phyloP scores from a whole-genome alignment of 306 rosid genomes.

The Dalbergia cultrata region DNA sequence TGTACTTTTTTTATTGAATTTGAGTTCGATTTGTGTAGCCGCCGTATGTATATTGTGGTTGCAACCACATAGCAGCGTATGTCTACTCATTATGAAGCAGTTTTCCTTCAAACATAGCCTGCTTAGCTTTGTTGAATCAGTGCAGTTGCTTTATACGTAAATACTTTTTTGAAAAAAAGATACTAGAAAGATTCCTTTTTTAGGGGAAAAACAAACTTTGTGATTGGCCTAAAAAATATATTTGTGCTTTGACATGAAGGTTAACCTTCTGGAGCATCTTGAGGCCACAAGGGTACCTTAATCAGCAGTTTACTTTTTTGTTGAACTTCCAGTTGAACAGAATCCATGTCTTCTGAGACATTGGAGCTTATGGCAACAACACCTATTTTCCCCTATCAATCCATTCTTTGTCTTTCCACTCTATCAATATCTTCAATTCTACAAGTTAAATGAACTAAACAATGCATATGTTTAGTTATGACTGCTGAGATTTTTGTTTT shows the following conservation, averaged over 20 bases:
- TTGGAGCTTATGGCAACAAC: neutral
- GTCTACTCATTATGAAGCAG: neutral
- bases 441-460: conserved; percentile 1
- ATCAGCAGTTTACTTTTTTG: neutral
- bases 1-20: neutral
- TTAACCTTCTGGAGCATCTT: neutral
- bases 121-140: neutral
- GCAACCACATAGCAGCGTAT: neutral
- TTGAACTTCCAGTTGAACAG: conserved; percentile 1
- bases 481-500: conserved; percentile 37
- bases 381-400: conserved; percentile 21
- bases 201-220: neutral
- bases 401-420: conserved; percentile 23
- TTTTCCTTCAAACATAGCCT: neutral
- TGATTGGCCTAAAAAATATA: neutral
- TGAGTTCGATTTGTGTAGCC: neutral
- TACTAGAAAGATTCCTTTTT: neutral
- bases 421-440: neutral
- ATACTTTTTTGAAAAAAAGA: too few species aligned
- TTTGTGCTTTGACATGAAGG: conserved; percentile 15
- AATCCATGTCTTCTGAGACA: conserved; percentile 23
- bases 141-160: neutral
- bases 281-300: neutral
- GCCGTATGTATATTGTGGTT: neutral
- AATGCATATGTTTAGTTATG: conserved; percentile 29